Evolutionary conservation across 768 basidiomycete genomes (phyloP).

Genomic region (Suillus bovinus): DNA sequence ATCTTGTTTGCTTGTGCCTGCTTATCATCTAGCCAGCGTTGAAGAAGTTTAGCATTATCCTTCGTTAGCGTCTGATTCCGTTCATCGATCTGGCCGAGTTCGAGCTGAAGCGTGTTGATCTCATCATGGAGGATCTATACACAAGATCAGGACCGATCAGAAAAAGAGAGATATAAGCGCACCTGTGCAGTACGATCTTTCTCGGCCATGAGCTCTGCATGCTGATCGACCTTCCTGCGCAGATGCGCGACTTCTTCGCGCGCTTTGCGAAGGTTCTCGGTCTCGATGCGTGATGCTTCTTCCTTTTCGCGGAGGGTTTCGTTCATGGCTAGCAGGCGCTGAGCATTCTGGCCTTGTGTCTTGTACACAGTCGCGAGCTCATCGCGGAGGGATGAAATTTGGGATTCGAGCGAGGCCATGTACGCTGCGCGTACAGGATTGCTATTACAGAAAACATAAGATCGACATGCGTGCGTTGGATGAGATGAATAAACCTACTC

Average conservation of each 20-base stretch:
- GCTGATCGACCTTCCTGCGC: constrained; percentile 77
- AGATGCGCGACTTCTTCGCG: constrained; percentile 74
- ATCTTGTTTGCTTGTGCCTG: constrained; percentile 91
- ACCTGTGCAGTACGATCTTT: constrained; percentile 91
- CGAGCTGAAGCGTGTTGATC: constrained; percentile 87
- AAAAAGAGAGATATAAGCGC: constrained; percentile 12
- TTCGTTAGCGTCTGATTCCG: constrained; percentile 83
- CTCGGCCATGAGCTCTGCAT: constrained; percentile 82
- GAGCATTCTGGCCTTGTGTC: constrained; percentile 94
- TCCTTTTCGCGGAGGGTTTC: constrained; percentile 95
- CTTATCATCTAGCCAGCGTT: constrained; percentile 96
- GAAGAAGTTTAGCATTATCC: constrained; percentile 93
- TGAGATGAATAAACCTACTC: constrained; percentile 52
- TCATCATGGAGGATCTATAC: constrained; percentile 90
- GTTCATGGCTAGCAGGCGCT: constrained; percentile 89
- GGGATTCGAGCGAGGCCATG: constrained; percentile 88
- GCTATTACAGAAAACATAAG: constrained; percentile 36
- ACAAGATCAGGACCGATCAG: constrained; percentile 8
- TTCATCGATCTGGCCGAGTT: constrained; percentile 86
- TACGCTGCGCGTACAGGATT: constrained; percentile 88
- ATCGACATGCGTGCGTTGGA: background rate
- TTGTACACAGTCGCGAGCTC: constrained; percentile 96
- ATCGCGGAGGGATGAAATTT: constrained; percentile 88
- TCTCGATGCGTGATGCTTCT: constrained; percentile 77
- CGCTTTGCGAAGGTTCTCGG: constrained; percentile 75